These are phyloP conservation scores for Irpex lacteus DNA, from an alignment of 1,284 basidiomycete species.

Conservation along the genomic window DNA sequence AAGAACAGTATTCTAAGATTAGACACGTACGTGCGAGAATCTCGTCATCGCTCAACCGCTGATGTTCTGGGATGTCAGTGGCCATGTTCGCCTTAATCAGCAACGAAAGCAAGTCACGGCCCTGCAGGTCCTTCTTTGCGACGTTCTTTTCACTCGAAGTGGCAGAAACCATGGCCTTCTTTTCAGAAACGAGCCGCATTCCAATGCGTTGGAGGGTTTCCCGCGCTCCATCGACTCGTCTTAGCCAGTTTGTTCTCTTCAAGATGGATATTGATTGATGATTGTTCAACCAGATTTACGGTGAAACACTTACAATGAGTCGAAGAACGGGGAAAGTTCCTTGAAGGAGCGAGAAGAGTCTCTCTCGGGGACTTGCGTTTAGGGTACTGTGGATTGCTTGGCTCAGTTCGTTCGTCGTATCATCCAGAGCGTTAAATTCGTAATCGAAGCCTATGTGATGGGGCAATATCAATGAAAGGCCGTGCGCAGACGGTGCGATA, in stretches of 20 bases:
- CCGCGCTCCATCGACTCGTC: constrained; percentile 22
- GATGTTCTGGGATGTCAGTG: constrained; percentile 37
- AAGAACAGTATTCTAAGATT: constrained; percentile 2
- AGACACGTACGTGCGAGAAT: constrained; percentile 48
- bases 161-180: constrained; percentile 29
- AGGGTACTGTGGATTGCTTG: constrained; percentile 35
- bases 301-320: constrained; percentile 33
- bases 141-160: constrained; percentile 23
- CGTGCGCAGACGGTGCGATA: neutral
- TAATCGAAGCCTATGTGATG: constrained; percentile 12
- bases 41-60: constrained; percentile 52
- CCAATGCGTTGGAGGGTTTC: constrained; percentile 34
- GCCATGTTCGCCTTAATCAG: constrained; percentile 49
- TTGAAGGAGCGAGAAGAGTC: constrained; percentile 30
- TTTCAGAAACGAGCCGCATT: constrained; percentile 36
- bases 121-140: constrained; percentile 19
- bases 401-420: constrained; percentile 44
- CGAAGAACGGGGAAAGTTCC: constrained; percentile 39
- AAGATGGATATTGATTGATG: neutral
- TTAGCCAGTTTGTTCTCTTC: constrained; percentile 29
- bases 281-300: neutral
- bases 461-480: neutral
- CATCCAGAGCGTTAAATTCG: constrained; percentile 43
- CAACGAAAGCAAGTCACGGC: constrained; percentile 31
- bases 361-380: constrained; percentile 33